Evolutionary conservation across 2,329 filamentous ascomycete species (phyloP), one percentile per base, ranked within the genome.

Genomic region (Trichophyton equinum): DNA sequence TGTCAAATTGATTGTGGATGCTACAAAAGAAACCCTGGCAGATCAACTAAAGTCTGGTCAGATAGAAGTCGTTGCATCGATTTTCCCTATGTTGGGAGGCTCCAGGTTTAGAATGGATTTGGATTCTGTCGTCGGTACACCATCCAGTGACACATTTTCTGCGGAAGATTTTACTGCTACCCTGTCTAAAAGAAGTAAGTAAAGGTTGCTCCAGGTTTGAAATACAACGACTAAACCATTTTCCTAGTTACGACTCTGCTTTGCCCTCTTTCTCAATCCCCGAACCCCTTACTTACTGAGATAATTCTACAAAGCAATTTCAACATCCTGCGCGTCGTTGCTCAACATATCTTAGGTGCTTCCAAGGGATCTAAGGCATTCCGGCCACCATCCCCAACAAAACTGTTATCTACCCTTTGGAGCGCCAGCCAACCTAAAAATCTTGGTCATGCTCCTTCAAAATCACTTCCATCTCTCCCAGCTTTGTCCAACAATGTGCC

Each of bases 371-470:
- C 72, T 42, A 81, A 81, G 60, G 85, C 84, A 0, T 88, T 89
- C 69, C 81, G 92, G 8, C 85, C 85, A 3, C 83, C 86, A n/a
- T 96, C 91, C 0, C 91, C 92, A 0, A 89, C 95, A 56, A 97
- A 96, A 72, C 80, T 96, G 68, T 78, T 97, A 15, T 95, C 91
- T 0, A 95, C 82, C 68, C 83, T 96, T 60, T 84, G 95, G 67
- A 82, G 84, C 38, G 82, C 84, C 25, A 82, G 80, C 61, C 71
- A 73, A 56, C 66, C 71, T 18, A 73, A 68, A 62, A 72, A 74
- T 6, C 67, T 65, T 11, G 65, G 68, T 36, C 67, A 71, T 20
- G 64, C 72, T 5, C 67, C 67, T 1, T 65, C 68, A n/a, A 76
- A 73, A 63, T 64, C 68, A 22, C 71, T 73, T 38, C 70, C 67